These are phyloP conservation scores for Pseudozyma thailandica DNA, from an alignment of 1,284 basidiomycete species.

Conservation along the genomic window DNA sequence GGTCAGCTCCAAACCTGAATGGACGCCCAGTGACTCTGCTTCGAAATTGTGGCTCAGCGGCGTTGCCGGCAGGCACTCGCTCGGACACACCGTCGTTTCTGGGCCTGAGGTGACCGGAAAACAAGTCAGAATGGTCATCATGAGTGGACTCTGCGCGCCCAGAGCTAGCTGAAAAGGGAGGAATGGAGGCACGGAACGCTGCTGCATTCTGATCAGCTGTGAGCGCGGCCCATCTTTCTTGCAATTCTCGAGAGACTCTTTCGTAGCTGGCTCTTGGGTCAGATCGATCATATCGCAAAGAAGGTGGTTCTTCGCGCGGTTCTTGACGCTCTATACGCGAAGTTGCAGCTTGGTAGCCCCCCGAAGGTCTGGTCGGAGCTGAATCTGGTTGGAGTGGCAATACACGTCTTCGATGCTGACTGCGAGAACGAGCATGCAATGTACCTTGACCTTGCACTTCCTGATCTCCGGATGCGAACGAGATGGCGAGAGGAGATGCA, in stretches of 20 bases:
- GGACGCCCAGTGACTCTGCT: not conserved
- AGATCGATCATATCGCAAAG: not conserved
- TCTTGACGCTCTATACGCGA: no score
- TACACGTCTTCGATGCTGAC: constrained; percentile 5
- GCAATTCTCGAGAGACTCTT: not conserved
- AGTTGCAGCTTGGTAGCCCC: no score
- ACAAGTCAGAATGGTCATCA: no score
- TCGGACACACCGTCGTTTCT: no score
- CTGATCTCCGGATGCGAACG: constrained; percentile 15
- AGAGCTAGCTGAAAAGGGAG: no score
- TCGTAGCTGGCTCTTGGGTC: not conserved
- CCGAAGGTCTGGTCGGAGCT: no score
- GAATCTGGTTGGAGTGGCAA: not conserved
- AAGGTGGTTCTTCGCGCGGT: no score
- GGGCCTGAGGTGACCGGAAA: no score
- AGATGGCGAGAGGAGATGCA: constrained; percentile 27
- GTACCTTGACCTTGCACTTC: constrained; percentile 1
- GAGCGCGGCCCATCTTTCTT: not conserved
- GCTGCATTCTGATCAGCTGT: not conserved
- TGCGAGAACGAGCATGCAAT: not conserved
- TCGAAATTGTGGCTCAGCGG: not conserved
- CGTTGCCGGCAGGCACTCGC: no score
- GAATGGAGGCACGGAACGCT: no score
- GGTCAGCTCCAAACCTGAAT: constrained; percentile 3
- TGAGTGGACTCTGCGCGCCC: no score